Percentiles rank a stretch among this genome's conserved stretches.
Conservation (phyloP, 495 filamentous ascomycete genomes). For the Letharia lupina region DNA sequence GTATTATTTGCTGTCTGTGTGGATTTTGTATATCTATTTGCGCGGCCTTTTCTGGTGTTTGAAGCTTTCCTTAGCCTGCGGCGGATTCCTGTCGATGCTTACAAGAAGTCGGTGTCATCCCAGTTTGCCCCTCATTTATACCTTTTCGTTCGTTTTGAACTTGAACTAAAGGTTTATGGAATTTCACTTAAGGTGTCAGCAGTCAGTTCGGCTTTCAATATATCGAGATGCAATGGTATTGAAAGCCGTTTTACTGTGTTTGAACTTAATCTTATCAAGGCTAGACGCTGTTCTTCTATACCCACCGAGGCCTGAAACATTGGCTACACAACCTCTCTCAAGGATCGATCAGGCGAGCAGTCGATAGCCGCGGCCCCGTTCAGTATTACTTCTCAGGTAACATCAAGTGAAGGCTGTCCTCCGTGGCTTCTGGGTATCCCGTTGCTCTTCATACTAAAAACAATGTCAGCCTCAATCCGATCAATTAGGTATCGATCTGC, state of each 20-base stretch:
- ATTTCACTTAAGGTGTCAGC: neutral
- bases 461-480: constrained; percentile 1
- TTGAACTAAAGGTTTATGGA: neutral
- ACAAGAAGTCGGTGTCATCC: too few species aligned
- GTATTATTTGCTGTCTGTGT: too few species aligned
- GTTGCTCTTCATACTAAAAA: constrained; percentile 18
- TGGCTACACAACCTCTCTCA: neutral
- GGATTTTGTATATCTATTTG: too few species aligned
- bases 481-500: neutral
- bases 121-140: neutral
- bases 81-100: too few species aligned
- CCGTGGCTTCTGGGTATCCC: constrained; percentile 18
- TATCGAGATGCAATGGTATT: neutral
- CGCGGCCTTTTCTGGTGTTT: too few species aligned
- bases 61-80: too few species aligned
- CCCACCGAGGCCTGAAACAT: neutral
- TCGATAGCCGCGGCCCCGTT: neutral
- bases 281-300: neutral
- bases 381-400: neutral
- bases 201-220: neutral
- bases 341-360: neutral
- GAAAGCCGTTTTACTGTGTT: neutral
- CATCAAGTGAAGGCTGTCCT: constrained; percentile 12
- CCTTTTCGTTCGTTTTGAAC: neutral
- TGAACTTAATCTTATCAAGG: neutral